Evolutionary conservation across 768 basidiomycete species (phyloP), one percentile per base, ranked within the genome.

Genomic region (Agrocybe pediades): DNA sequence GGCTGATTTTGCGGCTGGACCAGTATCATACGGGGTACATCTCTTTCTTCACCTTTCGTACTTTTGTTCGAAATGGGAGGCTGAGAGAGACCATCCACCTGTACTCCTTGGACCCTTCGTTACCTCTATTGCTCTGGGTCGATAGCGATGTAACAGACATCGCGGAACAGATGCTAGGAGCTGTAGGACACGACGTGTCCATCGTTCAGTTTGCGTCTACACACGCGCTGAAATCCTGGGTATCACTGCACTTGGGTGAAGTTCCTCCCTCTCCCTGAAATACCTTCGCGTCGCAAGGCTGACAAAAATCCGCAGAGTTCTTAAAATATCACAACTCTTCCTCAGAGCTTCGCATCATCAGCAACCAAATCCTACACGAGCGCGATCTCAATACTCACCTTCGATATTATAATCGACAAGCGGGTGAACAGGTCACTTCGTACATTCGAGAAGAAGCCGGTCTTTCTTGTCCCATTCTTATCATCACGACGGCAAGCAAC

Each of bases 71-170:
- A 13, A 46, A 53, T 23, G 51, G 51, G n/a, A 16, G 45, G 19
- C 43, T 53, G n/a, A 30, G 51, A 30, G 51, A 53, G 45, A 42
- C 39, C 17, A 36, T 53, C 11, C 51, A 46, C 27, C 43, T 46
- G 16, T 53, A 53, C n/a, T 21, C 43, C 11, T 53, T 44, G 46
- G 51, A 53, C 25, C 51, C 51, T 9, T 30, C 23, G 8, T 23
- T 53, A n/a, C 51, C 51, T 17, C 19, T 53, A 15, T 39, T 53
- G 16, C 15, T 53, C 16, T 53, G 42, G 43, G 24, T 53, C 42
- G 51, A 53, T 16, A 46, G 43, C 23, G 51, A 53, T 25, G 29
- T 46, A 45, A 33, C 51, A n/a, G 16, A 23, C 8, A 24, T 46
- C 17, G 20, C 36, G 13, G 42, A 36, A 3, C 43, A 53, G 21